These are phyloP conservation scores for Wickerhamiella kazuoi DNA, from an alignment of 805 yeast species.

Conservation along the genomic window DNA sequence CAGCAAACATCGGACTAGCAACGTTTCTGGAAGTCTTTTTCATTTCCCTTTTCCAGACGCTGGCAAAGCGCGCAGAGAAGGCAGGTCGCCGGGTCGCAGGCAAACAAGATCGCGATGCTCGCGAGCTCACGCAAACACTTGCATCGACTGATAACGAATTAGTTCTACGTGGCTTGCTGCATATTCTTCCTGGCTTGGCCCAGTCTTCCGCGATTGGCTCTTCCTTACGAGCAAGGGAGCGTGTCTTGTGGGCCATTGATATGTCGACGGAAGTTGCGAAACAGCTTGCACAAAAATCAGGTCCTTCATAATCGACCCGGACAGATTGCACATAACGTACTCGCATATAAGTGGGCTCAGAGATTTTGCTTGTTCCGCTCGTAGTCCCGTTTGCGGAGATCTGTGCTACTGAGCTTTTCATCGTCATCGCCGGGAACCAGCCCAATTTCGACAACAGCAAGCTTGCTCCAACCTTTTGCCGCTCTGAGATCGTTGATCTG, in stretches of 20 bases:
- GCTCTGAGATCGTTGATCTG: constrained; percentile 49
- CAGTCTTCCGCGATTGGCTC: constrained; percentile 29
- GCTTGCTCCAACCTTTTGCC: constrained; percentile 33
- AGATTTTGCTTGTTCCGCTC: constrained; percentile 4
- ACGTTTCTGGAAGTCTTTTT: constrained; percentile 60
- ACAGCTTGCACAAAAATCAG: too few relatives aligned
- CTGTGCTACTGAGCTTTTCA: constrained; percentile 75
- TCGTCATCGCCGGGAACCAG: constrained; percentile 31
- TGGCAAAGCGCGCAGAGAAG: constrained; percentile 28
- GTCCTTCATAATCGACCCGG: too few relatives aligned
- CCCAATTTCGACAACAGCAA: constrained; percentile 44
- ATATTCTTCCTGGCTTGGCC: constrained; percentile 31
- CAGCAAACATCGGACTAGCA: constrained; percentile 40
- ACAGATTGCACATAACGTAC: too few relatives aligned
- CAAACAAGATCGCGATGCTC: constrained; percentile 28
- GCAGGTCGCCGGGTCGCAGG: constrained; percentile 8
- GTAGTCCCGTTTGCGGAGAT: constrained; percentile 33
- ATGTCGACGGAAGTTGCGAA: constrained; percentile 8
- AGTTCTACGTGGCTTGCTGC: constrained; percentile 47
- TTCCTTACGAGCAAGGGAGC: constrained; percentile 33
- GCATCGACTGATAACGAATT: constrained; percentile 41
- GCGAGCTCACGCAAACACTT: constrained; percentile 30
- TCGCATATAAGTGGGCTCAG: too few relatives aligned
- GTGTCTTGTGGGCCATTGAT: constrained; percentile 46
- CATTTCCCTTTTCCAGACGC: constrained; percentile 43